Evolutionary conservation across 176 grass and related monocot species (phyloP), one percentile per base, ranked within the genome.

Genomic region (Miscanthus lutarioriparius): DNA sequence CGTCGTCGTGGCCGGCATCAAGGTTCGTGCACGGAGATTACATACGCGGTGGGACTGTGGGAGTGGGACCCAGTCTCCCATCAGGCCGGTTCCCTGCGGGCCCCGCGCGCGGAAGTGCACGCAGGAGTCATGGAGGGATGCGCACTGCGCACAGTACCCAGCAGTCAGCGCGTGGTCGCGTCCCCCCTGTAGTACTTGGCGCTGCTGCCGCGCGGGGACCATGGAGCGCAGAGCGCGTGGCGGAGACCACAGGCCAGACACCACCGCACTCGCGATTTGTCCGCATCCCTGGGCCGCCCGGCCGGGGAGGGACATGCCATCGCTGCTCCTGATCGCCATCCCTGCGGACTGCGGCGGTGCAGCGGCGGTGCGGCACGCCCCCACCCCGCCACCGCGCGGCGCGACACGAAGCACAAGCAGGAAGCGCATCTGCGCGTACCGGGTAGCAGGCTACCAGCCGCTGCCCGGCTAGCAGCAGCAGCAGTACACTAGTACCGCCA

Each of bases 211-310:
- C 23, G 3, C 2, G 14, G 64, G 82, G 47, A 63, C 82, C 87
- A 37, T 45, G 10, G 2, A 8, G 23, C 0, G 12, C 14, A 8
- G 47, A 1, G 4, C 4, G 8, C 66, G 10, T 38, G 22, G 38
- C 38, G 70, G 40, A 45, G 70, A 72, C 70, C 70, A 72, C 70
- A 10, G 75, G 2, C 39, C 62, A 44, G 77, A 15, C 58, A 28
- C 26, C 26, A 74, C 80, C 80, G 38, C 89, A 68, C 81, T 76
- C 81, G 53, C 81, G 80, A 44, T 91, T 91, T 91, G 89, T 80
- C 89, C 85, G 25, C 81, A 36, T 75, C 53, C 63, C 61, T 0
- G 43, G 25, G 23, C 4, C 20, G 32, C 32, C 32, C 32, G 22
- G 56, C 22, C 56, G 22, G 20, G 53, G 36, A 23, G 30, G 27